A percentile compares a stretch with the other conserved stretches of the same genome.
Evolutionary conservation across 2,329 filamentous ascomycete species (phyloP).

Genomic region (Coniochaeta ligniaria): DNA sequence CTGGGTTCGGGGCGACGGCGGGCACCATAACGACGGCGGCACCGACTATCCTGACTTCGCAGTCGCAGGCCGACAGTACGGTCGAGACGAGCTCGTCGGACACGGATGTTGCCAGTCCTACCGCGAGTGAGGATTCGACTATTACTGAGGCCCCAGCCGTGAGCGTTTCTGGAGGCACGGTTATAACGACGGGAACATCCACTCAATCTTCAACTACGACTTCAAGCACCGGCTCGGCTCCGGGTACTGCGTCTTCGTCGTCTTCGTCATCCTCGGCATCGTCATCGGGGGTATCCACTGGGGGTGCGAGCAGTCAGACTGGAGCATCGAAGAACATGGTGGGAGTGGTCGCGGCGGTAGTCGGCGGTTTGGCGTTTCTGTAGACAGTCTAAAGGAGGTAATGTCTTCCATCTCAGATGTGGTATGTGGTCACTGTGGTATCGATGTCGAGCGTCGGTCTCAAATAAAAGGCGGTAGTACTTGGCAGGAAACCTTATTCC

Average conservation of each 20-base stretch:
- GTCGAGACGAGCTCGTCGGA: background rate
- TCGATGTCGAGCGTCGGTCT: too few relatives aligned
- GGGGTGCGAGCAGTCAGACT: background rate
- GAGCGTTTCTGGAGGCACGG: background rate
- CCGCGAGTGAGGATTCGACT: background rate
- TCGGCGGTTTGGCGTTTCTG: background rate
- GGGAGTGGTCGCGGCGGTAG: background rate
- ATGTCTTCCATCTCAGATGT: background rate
- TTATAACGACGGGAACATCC: background rate
- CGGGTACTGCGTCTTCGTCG: background rate
- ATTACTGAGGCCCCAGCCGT: background rate
- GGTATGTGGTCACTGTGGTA: too few relatives aligned
- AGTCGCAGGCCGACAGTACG: background rate
- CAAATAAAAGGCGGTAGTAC: background rate
- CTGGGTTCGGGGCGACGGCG: constrained; percentile 14
- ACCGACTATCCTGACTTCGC: background rate
- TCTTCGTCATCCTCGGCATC: background rate
- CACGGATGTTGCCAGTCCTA: background rate
- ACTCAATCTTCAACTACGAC: background rate
- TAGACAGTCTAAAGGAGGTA: background rate
- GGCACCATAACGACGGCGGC: background rate
- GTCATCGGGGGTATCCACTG: background rate
- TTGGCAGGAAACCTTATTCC: background rate
- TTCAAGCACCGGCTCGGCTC: background rate
- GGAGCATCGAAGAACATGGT: background rate